Evolutionary conservation across 2,329 filamentous ascomycete genomes (phyloP).

Genomic region (Immersiporthe knoxdaviesiana): DNA sequence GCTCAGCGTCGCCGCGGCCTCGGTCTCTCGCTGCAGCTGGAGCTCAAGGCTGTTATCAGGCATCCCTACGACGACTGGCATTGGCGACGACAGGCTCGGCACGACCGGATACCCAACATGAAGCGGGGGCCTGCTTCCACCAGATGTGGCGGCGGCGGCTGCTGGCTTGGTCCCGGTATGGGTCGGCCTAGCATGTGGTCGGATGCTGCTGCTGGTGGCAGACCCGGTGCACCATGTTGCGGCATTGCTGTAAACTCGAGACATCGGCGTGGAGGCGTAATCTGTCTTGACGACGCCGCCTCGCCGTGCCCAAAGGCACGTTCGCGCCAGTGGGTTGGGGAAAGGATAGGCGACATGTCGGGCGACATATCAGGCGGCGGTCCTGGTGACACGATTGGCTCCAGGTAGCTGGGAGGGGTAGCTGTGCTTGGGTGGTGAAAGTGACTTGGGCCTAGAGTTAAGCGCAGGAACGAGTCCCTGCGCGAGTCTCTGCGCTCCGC

Average conservation of each 20-base stretch:
- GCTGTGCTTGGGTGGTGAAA: not conserved
- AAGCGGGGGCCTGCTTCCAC: constrained; percentile 10
- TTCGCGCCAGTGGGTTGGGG: constrained; percentile 23
- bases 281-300: constrained; percentile 9
- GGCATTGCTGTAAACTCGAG: constrained; percentile 21
- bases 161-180: not conserved
- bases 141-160: constrained; percentile 4
- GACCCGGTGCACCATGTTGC: not conserved
- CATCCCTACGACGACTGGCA: not conserved
- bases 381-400: constrained; percentile 23
- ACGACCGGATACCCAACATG: not conserved
- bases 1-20: constrained; percentile 25
- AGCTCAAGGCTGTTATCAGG: constrained; percentile 21
- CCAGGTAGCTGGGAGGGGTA: constrained; percentile 20
- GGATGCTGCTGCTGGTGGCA: not conserved
- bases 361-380: constrained; percentile 26
- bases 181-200: not conserved
- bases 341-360: constrained; percentile 26
- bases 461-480: constrained; percentile 8
- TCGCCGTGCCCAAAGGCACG: constrained; percentile 19
- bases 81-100: constrained; percentile 7
- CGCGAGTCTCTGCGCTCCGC: not conserved
- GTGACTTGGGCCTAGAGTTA: constrained; percentile 6
- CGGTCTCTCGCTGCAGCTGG: constrained; percentile 25
- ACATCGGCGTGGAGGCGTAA: constrained; percentile 16